These are phyloP conservation scores for Rhynchosporium agropyri DNA, from an alignment of 2,329 filamentous ascomycete genomes.

Conservation along the genomic window DNA sequence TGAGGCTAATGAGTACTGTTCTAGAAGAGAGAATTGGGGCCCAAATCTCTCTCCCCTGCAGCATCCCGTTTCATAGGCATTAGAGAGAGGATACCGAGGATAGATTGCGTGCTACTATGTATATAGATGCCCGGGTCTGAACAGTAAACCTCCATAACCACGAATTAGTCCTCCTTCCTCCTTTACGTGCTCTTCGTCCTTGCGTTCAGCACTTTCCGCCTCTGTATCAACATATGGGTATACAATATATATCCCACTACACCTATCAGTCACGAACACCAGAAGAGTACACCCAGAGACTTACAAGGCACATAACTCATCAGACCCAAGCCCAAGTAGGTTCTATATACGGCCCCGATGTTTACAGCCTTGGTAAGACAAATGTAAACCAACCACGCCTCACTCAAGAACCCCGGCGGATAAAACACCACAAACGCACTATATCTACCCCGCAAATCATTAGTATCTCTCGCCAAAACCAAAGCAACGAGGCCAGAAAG, in stretches of 20 bases:
- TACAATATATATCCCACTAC: slow-evolving; percentile 5
- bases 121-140: too few species aligned
- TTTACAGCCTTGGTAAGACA: slow-evolving; percentile 5
- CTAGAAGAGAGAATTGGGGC: too few species aligned
- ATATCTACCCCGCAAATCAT: background rate
- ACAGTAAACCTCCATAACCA: too few species aligned
- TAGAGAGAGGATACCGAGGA: too few species aligned
- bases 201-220: background rate
- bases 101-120: too few species aligned
- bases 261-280: background rate
- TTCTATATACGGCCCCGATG: background rate
- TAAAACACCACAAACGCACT: slow-evolving; percentile 14
- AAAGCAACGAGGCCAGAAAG: background rate
- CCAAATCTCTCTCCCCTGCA: too few species aligned
- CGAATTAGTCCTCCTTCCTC: background rate
- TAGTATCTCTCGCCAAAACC: background rate
- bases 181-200: background rate
- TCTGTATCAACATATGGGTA: slow-evolving; percentile 9
- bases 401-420: slow-evolving; percentile 4
- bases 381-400: slow-evolving; percentile 10
- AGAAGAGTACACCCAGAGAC: background rate
- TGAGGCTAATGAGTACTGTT: too few species aligned
- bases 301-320: slow-evolving; percentile 8
- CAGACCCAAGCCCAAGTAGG: background rate
- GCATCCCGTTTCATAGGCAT: too few species aligned